Evolutionary conservation across 495 filamentous ascomycete species (phyloP), one percentile per base, ranked within the genome.

Genomic region (Hypomontagnella submonticulosa): DNA sequence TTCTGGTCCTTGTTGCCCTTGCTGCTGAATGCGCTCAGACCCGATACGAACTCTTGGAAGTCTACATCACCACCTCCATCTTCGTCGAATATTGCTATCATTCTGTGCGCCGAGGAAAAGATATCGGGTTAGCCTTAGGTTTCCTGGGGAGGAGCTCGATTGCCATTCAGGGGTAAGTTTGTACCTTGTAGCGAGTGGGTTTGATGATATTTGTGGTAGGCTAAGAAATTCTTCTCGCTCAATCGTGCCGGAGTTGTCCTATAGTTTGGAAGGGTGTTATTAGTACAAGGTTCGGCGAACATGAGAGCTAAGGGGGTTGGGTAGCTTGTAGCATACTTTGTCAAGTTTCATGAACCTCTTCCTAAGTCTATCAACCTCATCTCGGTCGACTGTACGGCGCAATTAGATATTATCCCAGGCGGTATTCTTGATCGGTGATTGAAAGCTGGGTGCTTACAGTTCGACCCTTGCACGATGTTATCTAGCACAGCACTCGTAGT

Each of bases 1-100:
- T 99, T 99, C 80, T 99, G 94, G 77, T 97, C 92, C 83, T 99
- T 97, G 83, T 97, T 97, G 42, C 95, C 95, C 81, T 98, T 98
- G 79, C 88, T 91, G 72, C 89, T 92, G 85, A 99, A 99, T 36
- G 96, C 95, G 71, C 89, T 92, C 15, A 99, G 83, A 4, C 95
- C 95, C 4, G 91, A 94, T 16, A 99, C 95, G 81, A 99, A 99
- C 78, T 99, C 95, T 72, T 98, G 92, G 81, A 99, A 99, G 77
- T 99, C 95, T 70, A 99, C 95, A 68, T 96, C 91, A 66, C 95
- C 95, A 65, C 95, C 94, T 63, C 95, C 95, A 77, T 99, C 95
- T 78, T 99, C 95, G 76, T 99, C 95, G 77, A 99, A 98, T 70
- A 99, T 99, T 9, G 96, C 95, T 71, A 99, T 99, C 93, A 99